Evolutionary conservation across 805 yeast genomes (phyloP), one percentile per base, ranked within the genome.

Genomic region (Nakazawaea ambrosiae): DNA sequence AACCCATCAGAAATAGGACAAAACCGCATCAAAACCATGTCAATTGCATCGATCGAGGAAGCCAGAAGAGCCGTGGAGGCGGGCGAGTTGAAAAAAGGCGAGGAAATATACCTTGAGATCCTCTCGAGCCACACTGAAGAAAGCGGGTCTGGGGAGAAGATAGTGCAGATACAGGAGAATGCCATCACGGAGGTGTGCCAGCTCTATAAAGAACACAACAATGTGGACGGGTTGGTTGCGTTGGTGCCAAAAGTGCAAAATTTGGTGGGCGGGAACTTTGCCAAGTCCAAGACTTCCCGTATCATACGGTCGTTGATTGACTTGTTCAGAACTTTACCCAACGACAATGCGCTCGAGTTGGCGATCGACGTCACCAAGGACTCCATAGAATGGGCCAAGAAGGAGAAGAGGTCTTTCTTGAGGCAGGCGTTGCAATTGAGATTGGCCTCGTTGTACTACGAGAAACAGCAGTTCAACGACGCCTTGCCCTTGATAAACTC

Each of bases 281-380:
- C 97, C 33, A 92, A 92, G 63, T 84, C 96, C 12, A 92, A 92
- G 60, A 83, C 95, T 7, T 95, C 97, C 16, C 92, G 90, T 58
- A 83, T 90, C 39, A 80, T 90, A 48, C 81, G 81, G 50, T 70
- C 76, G 28, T 68, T 92, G 53, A 79, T 92, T 49, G 97, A 90
- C 52, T 65, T 75, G 44, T 76, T 85, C 50, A 89, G 85, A 42
- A 54, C 56, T 18, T 73, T 78, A 46, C 81, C 77, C 28, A 66
- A 68, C 45, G 39, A 36, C 19, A 24, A 33, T n/a, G 29, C 45
- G 11, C 58, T 79, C 33, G 88, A 82, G 46, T 61, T 75, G 24
- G 94, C 89, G 51, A 81, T 88, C 42, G 58, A 65, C 32, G 77
- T 87, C 14, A 80, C 90, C 41, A 70, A 77, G 48, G 87, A 84